phyloP scores from a whole-genome alignment of 2,329 filamentous ascomycete genomes.

The Talaromyces funiculosus region DNA sequence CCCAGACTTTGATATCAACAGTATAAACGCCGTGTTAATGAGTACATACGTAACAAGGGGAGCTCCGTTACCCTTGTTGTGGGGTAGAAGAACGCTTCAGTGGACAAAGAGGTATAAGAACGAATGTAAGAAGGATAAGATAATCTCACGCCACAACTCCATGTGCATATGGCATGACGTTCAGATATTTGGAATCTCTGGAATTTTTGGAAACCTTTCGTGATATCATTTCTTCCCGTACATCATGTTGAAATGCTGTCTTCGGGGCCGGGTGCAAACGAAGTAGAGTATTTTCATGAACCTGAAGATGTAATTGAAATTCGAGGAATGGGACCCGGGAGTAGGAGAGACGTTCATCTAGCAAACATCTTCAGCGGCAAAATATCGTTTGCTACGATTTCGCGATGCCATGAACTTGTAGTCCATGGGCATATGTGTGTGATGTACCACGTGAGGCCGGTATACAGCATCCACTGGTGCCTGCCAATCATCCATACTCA shows the following conservation, averaged over 20 bases:
- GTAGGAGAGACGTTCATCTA: slow-evolving; percentile 14
- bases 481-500: slow-evolving; percentile 88
- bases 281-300: slow-evolving; percentile 2
- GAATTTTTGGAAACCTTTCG: background rate
- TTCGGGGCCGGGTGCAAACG: background rate
- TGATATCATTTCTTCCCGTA: slow-evolving; percentile 9
- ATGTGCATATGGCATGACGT: background rate
- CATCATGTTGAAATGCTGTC: background rate
- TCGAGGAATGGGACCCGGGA: background rate
- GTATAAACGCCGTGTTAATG: slow-evolving; percentile 9
- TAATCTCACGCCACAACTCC: background rate
- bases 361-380: slow-evolving; percentile 55
- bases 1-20: slow-evolving; percentile 2
- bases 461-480: slow-evolving; percentile 86
- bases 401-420: slow-evolving; percentile 63
- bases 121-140: background rate
- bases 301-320: slow-evolving; percentile 5
- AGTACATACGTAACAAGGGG: background rate
- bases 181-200: background rate
- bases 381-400: slow-evolving; percentile 66
- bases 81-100: background rate
- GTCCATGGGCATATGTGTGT: slow-evolving; percentile 65
- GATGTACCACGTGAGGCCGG: slow-evolving; percentile 87
- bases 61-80: background rate
- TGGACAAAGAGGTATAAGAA: background rate